Conservation (phyloP, 192 early-diverging fungal genomes). For the Coemansia sp. region DNA sequence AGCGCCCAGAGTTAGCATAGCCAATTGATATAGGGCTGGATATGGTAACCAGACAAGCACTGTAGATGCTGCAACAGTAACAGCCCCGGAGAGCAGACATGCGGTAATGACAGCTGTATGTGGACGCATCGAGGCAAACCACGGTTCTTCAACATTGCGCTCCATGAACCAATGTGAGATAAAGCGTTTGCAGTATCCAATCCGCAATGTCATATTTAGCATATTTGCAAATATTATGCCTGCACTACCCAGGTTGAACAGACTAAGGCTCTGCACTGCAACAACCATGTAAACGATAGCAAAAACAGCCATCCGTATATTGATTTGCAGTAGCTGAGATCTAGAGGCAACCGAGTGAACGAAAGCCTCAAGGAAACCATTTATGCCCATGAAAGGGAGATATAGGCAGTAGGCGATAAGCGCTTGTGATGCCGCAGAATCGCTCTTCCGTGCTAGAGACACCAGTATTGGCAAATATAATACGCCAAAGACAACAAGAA, state of each 20-base stretch:
- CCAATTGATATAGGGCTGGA: conserved; percentile 1
- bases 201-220: conserved; percentile 78
- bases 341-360: conserved; percentile 80
- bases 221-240: conserved; percentile 87
- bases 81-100: conserved; percentile 18
- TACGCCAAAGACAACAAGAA: conserved; percentile 79
- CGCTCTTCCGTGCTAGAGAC: conserved; percentile 59
- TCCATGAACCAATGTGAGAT: conserved; percentile 59
- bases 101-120: conserved; percentile 22
- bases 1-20: conserved; percentile 17
- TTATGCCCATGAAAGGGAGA: conserved; percentile 91
- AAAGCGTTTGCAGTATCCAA: conserved; percentile 69
- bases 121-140: conserved; percentile 24
- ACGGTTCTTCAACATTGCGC: conserved; percentile 3
- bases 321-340: conserved; percentile 60
- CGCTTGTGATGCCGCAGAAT: conserved; percentile 55
- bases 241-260: conserved; percentile 63
- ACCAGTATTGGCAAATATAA: conserved; percentile 66
- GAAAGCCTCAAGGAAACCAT: conserved; percentile 94
- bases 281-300: conserved; percentile 65
- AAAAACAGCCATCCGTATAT: conserved; percentile 73
- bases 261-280: conserved; percentile 61
- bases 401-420: conserved; percentile 83
- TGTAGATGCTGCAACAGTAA: neutral
- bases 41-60: neutral